Percentiles rank a stretch among this genome's conserved stretches.
Evolutionary conservation across 257 asterid species (phyloP).

Genomic region (Solanum medicagineum): DNA sequence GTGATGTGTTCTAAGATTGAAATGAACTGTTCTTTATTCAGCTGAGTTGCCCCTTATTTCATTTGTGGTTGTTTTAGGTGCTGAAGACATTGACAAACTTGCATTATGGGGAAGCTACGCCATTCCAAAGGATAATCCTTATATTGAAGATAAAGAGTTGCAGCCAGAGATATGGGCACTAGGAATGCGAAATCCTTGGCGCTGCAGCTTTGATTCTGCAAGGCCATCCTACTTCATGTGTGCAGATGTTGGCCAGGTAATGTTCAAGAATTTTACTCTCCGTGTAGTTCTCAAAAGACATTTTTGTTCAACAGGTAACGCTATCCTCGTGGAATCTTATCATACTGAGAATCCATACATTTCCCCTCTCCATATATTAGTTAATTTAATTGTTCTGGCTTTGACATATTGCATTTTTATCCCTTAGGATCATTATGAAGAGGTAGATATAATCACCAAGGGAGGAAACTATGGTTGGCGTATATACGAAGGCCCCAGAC

Average conservation of each 20-base stretch:
- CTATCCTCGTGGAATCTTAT: background rate
- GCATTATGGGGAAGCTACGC: constrained; percentile 90
- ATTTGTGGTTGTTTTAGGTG: constrained; percentile 28
- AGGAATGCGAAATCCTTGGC: constrained; percentile 95
- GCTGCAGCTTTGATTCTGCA: constrained; percentile 87
- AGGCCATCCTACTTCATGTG: constrained; percentile 80
- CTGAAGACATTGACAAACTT: constrained; percentile 27
- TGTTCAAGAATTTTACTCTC: background rate
- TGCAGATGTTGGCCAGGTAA: constrained; percentile 87
- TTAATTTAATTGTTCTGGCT: background rate
- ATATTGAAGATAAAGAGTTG: constrained; percentile 33
- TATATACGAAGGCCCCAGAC: constrained; percentile 43
- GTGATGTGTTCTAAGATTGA: background rate
- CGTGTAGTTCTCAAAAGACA: background rate
- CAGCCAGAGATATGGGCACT: constrained; percentile 81
- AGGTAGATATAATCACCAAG: constrained; percentile 67
- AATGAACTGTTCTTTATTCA: background rate
- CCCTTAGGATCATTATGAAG: constrained; percentile 63
- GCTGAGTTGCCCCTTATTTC: background rate
- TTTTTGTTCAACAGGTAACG: background rate
- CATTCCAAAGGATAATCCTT: constrained; percentile 78
- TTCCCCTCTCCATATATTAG: background rate
- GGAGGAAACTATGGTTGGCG: constrained; percentile 93
- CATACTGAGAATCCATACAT: background rate
- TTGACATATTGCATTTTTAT: background rate